A percentile compares a stretch with the other conserved stretches of the same genome.
phyloP scores from a whole-genome alignment of 73 alveolate genomes.

The Tetrahymena borealis region DNA sequence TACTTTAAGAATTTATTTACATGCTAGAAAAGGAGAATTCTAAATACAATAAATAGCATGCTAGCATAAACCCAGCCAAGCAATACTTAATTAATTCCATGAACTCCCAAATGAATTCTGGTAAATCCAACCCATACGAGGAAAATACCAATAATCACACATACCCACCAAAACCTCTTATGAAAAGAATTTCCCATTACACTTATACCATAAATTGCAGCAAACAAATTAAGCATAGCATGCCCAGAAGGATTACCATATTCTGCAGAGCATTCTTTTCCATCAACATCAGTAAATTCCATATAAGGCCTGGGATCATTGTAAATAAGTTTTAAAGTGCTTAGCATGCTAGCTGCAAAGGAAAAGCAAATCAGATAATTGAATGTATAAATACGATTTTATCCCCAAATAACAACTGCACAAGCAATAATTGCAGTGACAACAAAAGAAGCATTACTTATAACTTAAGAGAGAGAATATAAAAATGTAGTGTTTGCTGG shows the following conservation, averaged over 20 bases:
- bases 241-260: neutral
- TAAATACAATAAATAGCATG: neutral
- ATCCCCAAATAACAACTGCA: neutral
- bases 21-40: neutral
- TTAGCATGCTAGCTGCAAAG: neutral
- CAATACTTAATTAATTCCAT: slow-evolving; percentile 17
- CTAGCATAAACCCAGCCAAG: slow-evolving; percentile 29
- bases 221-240: neutral
- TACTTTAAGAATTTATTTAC: neutral
- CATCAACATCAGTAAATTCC: neutral
- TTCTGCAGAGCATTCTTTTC: neutral
- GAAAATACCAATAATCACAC: neutral
- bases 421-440: neutral
- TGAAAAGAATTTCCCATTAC: neutral
- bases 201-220: neutral
- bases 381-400: neutral
- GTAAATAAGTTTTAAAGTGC: neutral
- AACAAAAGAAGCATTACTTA: neutral
- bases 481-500: neutral
- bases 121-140: slow-evolving; percentile 26
- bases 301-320: neutral
- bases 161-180: neutral
- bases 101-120: slow-evolving; percentile 33
- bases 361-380: neutral
- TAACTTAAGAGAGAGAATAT: neutral